Conservation (phyloP, 768 basidiomycete genomes). For the Boletus coccyginus region DNA sequence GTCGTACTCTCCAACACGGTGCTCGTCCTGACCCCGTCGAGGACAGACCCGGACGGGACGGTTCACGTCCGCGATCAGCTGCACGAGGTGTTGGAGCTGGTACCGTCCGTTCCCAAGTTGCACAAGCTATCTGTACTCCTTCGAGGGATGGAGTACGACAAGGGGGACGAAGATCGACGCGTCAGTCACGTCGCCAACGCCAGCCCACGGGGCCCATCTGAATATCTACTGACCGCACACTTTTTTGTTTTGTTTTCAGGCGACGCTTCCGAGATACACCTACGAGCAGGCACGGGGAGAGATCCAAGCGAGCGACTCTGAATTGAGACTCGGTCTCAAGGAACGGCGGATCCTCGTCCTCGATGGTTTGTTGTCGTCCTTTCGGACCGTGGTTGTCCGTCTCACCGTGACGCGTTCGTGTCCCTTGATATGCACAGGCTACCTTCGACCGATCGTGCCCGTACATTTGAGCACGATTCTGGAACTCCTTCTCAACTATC, state of each 20-base stretch:
- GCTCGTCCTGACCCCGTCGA: constrained; percentile 61
- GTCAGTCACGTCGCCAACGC: constrained; percentile 17
- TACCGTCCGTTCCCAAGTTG: constrained; percentile 72
- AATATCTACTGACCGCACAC: background rate
- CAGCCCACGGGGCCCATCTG: background rate
- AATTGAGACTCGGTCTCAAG: constrained; percentile 62
- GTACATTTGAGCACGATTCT: constrained; percentile 68
- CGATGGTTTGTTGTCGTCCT: constrained; percentile 43
- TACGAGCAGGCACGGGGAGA: constrained; percentile 60
- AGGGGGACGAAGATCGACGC: constrained; percentile 46
- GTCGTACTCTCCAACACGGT: constrained; percentile 89
- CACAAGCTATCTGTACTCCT: constrained; percentile 63
- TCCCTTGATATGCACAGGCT: constrained; percentile 39
- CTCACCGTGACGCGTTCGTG: background rate
- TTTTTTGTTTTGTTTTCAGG: constrained; percentile 21
- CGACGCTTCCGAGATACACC: constrained; percentile 40
- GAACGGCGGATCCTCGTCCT: constrained; percentile 72
- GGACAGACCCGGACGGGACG: constrained; percentile 34
- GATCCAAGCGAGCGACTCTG: constrained; percentile 81
- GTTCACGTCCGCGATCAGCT: constrained; percentile 78
- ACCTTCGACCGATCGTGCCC: constrained; percentile 70
- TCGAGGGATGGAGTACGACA: constrained; percentile 68
- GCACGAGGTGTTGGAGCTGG: constrained; percentile 81
- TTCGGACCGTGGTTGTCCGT: background rate
- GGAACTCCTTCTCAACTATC: constrained; percentile 68